Percentiles rank a stretch among this genome's conserved stretches.
These are phyloP conservation scores for Fusarium anthophilum DNA, from an alignment of 2,329 filamentous ascomycete species.

Conservation along the genomic window DNA sequence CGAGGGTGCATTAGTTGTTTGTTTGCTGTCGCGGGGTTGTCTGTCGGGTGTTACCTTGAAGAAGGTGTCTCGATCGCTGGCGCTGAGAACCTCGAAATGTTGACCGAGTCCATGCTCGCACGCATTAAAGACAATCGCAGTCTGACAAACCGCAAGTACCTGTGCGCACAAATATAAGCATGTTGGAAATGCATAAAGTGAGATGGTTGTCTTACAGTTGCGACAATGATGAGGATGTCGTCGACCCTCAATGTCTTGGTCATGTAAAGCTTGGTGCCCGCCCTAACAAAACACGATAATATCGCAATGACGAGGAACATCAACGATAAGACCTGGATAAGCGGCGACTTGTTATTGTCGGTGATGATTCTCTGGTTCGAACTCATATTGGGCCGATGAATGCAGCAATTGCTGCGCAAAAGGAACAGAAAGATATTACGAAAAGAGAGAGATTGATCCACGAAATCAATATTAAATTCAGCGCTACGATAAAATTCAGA, in stretches of 20 bases:
- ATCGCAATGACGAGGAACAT: conserved; percentile 45
- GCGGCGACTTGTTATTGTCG: conserved; percentile 44
- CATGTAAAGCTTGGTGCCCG: conserved; percentile 44
- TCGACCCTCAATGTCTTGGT: conserved; percentile 41
- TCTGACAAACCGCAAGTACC: conserved; percentile 36
- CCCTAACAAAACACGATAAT: conserved; percentile 39
- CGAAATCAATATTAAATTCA: neutral
- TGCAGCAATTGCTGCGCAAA: conserved; percentile 2
- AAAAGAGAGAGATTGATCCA: neutral
- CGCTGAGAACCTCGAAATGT: conserved; percentile 23
- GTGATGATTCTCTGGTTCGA: conserved; percentile 41
- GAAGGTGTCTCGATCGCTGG: conserved; percentile 23
- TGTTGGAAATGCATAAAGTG: neutral
- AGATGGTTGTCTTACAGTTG: conserved; percentile 28
- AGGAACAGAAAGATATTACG: neutral
- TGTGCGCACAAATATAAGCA: conserved; percentile 6
- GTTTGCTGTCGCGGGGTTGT: neutral
- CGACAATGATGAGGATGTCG: conserved; percentile 38
- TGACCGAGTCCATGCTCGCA: conserved; percentile 41
- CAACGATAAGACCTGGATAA: conserved; percentile 43
- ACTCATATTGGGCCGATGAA: conserved; percentile 23
- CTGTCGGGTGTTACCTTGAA: conserved; percentile 37
- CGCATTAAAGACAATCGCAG: conserved; percentile 26
- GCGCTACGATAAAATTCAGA: neutral
- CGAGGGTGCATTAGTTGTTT: conserved; percentile 9